Percentiles rank a stretch among this genome's conserved stretches.
Conservation (phyloP, 495 filamentous ascomycete species). For the Bryoglossum gracile region DNA sequence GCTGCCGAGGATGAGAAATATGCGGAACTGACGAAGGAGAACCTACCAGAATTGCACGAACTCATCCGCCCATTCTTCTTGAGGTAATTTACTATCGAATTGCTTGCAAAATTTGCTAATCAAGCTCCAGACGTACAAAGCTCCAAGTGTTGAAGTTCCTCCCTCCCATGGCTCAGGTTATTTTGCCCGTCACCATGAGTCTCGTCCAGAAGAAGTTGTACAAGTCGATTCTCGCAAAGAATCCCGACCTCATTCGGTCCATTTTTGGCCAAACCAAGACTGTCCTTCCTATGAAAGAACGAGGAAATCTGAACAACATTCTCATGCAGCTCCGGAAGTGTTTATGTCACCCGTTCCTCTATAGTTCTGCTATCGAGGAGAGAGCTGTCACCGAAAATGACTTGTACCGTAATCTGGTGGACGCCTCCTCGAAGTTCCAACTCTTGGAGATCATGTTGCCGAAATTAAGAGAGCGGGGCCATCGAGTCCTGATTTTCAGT, state of each 20-base stretch:
- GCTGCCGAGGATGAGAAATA: slow-evolving; percentile 68
- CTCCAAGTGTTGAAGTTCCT: slow-evolving; percentile 81
- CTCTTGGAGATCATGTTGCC: slow-evolving; percentile 85
- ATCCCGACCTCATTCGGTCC: slow-evolving; percentile 78
- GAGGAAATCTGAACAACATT: slow-evolving; percentile 81
- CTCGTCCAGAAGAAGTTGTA: slow-evolving; percentile 89
- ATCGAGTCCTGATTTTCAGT: slow-evolving; percentile 91
- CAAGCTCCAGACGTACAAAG: slow-evolving; percentile 62
- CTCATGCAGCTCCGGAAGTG: slow-evolving; percentile 93
- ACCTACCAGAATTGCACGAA: slow-evolving; percentile 70
- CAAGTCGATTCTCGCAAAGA: slow-evolving; percentile 86
- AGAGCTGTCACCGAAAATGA: slow-evolving; percentile 41
- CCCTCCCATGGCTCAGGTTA: slow-evolving; percentile 89
- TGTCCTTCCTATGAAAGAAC: slow-evolving; percentile 55
- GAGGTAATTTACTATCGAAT: slow-evolving; percentile 16
- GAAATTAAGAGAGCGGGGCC: slow-evolving; percentile 78
- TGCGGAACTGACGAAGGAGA: slow-evolving; percentile 65
- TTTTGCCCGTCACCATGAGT: slow-evolving; percentile 88
- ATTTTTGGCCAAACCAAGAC: slow-evolving; percentile 61
- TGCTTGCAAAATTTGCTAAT: slow-evolving; percentile 2
- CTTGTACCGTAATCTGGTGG: slow-evolving; percentile 72
- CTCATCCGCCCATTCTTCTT: slow-evolving; percentile 73
- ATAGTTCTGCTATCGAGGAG: slow-evolving; percentile 84
- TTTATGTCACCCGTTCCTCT: slow-evolving; percentile 92
- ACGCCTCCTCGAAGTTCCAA: slow-evolving; percentile 85